phyloP scores from a whole-genome alignment of 1,284 basidiomycete genomes.

The Ceratobasidium sp. region DNA sequence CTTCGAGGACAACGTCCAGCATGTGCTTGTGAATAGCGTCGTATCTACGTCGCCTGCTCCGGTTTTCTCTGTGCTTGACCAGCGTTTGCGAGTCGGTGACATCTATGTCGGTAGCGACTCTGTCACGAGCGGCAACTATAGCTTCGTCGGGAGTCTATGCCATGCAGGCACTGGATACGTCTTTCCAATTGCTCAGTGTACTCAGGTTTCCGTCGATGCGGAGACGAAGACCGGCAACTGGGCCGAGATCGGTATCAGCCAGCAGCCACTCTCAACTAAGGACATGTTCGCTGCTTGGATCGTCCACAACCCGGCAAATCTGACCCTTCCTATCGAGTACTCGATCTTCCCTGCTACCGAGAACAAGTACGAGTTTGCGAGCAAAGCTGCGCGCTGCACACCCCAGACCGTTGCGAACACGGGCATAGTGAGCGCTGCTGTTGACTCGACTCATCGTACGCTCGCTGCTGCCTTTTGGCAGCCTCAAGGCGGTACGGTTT shows the following conservation, averaged over 20 bases:
- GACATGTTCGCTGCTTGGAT: conserved; percentile 70
- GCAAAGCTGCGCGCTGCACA: conserved; percentile 1
- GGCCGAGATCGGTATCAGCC: conserved; percentile 66
- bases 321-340: conserved; percentile 55
- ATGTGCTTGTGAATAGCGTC: conserved; percentile 64
- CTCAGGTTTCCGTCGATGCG: conserved; percentile 46
- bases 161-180: too few relatives aligned
- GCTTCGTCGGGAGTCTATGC: too few relatives aligned
- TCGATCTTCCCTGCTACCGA: conserved; percentile 58
- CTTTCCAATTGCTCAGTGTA: conserved; percentile 47
- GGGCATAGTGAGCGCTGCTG: conserved; percentile 13
- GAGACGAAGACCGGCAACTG: conserved; percentile 64
- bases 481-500: neutral
- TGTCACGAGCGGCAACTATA: too few relatives aligned
- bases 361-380: neutral
- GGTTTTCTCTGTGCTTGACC: too few relatives aligned
- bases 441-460: neutral
- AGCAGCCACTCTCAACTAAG: conserved; percentile 58
- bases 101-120: too few relatives aligned
- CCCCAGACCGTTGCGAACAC: conserved; percentile 22
- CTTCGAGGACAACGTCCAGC: conserved; percentile 66
- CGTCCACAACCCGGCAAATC: conserved; percentile 52
- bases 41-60: conserved; percentile 55
- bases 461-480: conserved; percentile 33
- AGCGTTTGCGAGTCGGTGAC: too few relatives aligned